Conservation (phyloP, 306 rosid species). For the Lupinus albus region DNA sequence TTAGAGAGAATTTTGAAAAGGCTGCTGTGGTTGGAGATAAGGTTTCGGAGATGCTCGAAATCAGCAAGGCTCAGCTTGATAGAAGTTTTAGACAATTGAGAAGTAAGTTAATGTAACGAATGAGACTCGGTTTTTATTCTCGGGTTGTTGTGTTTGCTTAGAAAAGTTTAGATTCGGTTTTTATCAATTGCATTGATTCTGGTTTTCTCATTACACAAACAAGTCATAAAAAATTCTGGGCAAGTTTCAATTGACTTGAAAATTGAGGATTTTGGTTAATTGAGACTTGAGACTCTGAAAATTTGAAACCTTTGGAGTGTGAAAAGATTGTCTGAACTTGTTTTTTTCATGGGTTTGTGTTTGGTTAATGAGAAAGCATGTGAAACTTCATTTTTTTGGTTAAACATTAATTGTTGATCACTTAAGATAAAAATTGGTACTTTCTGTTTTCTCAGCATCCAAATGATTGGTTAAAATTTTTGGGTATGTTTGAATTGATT, state of each 20-base stretch:
- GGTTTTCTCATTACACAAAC: conserved; percentile 22
- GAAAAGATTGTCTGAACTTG: not conserved
- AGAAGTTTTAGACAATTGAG: conserved; percentile 85
- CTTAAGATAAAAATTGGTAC: not conserved
- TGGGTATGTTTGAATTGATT: not conserved
- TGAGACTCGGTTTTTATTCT: not conserved
- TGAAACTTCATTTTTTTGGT: not conserved
- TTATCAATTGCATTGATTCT: not conserved
- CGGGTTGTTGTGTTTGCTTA: not conserved
- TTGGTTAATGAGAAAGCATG: conserved; percentile 14
- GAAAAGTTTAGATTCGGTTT: not conserved
- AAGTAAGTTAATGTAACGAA: conserved; percentile 46
- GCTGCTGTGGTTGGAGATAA: conserved; percentile 82
- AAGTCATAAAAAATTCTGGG: conserved; percentile 4
- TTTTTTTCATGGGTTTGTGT: conserved; percentile 3
- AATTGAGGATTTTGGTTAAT: conserved; percentile 25
- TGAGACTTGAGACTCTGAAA: not conserved
- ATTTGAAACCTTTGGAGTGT: not conserved
- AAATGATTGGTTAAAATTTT: conserved; percentile 22
- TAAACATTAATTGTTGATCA: not conserved
- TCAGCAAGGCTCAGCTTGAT: conserved; percentile 81
- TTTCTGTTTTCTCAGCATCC: conserved; percentile 31
- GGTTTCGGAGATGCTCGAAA: conserved; percentile 84
- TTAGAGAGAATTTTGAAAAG: conserved; percentile 75
- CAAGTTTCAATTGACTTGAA: not conserved